Percentiles rank a stretch among this genome's conserved stretches.
phyloP scores from a whole-genome alignment of 192 early-diverging fungal species.

The Coemansia sp. region DNA sequence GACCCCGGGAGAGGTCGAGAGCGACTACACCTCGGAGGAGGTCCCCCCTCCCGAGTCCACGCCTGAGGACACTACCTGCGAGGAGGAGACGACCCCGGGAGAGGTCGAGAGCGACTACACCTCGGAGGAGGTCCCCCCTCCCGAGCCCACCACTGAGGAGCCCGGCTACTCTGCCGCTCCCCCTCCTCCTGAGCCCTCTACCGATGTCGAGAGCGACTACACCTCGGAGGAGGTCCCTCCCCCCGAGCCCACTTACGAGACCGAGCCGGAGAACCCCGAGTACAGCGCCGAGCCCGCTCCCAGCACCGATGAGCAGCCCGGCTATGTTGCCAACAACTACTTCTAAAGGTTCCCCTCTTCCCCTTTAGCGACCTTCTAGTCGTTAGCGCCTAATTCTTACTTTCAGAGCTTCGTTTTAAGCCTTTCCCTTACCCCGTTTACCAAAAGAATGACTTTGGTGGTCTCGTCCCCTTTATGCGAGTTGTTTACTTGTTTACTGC shows the following conservation, averaged over 20 bases:
- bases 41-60: background rate
- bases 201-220: conserved; percentile 7
- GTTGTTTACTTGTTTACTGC: background rate
- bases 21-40: conserved; percentile 2
- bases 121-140: conserved; percentile 1
- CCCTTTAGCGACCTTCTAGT: conserved; percentile 1
- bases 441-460: background rate
- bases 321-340: conserved; percentile 26
- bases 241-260: background rate
- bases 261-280: background rate
- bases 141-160: conserved; percentile 8
- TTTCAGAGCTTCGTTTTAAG: conserved; percentile 9
- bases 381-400: conserved; percentile 26
- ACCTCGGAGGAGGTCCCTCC: background rate
- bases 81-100: background rate
- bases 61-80: conserved; percentile 1
- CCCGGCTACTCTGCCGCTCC: background rate
- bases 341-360: conserved; percentile 15
- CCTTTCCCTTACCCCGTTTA: background rate
- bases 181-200: conserved; percentile 1
- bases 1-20: too few species aligned
- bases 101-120: background rate
- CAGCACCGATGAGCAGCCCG: conserved; percentile 4
- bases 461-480: background rate
- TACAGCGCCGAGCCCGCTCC: background rate